Percentiles rank a stretch among this genome's conserved stretches.
These are phyloP conservation scores for Paspalum notatum DNA, from an alignment of 176 grass and related monocot genomes.

Conservation along the genomic window DNA sequence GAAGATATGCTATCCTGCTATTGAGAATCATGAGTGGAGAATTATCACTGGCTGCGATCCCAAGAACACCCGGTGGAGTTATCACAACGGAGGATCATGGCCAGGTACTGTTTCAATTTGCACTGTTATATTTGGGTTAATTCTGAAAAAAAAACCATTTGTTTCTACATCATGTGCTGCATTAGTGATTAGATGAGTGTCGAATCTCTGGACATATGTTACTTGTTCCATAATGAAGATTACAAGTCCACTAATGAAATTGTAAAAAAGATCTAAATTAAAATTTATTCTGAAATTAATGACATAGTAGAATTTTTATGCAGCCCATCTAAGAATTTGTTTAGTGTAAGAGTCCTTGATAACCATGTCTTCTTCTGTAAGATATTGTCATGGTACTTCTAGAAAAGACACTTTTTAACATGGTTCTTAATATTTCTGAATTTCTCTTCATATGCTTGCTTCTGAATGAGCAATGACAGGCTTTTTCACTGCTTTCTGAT, in stretches of 20 bases:
- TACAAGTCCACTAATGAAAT: neutral
- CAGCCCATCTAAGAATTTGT: neutral
- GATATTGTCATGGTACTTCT: too few relatives aligned
- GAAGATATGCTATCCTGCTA: constrained; percentile 88
- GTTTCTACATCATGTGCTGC: neutral
- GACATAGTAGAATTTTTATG: neutral
- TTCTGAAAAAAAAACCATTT: neutral
- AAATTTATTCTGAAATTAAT: constrained; percentile 1
- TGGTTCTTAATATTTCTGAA: neutral
- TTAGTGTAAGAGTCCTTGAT: constrained; percentile 8
- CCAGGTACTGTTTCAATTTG: constrained; percentile 59
- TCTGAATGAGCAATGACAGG: neutral
- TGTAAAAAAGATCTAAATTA: neutral
- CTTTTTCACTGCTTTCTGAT: neutral
- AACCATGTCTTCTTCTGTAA: neutral
- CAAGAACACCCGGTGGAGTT: constrained; percentile 97
- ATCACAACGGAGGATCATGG: constrained; percentile 97
- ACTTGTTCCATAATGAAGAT: neutral
- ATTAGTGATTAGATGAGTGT: neutral
- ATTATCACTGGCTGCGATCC: constrained; percentile 91
- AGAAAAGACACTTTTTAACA: neutral
- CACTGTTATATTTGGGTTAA: neutral
- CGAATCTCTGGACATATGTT: neutral
- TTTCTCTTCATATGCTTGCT: neutral
- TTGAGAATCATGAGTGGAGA: constrained; percentile 91